Base-by-base conservation (phyloP, 2,329 filamentous ascomycete genomes). In the Teratosphaeria viscida region DNA sequence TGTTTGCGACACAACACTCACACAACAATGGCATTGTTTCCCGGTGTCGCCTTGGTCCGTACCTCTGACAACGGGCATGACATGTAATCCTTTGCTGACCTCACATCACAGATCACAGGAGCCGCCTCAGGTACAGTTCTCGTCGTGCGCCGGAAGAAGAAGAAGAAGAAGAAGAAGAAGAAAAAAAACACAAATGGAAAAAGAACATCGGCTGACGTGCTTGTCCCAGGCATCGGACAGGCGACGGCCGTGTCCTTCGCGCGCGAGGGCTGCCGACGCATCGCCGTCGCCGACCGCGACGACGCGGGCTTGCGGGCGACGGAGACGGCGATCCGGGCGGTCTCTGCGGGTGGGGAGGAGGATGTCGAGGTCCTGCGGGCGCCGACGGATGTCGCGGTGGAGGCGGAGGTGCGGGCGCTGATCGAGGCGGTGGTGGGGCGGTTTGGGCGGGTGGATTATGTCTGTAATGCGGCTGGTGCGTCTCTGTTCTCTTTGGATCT, bases 401-500 rank as follows among this genome's bases (percentile, higher is more conserved):
- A 74, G 32, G 64, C 66, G 1, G 67, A 75, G 4, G 68, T 79
- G 8, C 61, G 72, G 4, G 57, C 57, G 3, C 68, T 74, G 10
- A 67, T 79, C 56, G 67, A 69, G 3, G 63, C 56, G 4, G 67
- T 70, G 2, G 69, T 76, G 3, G 60, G 65, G 1, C 63, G 66
- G 14, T 77, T 75, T 58, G 74, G 74, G 0, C 68, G 77, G 4
- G 71, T 80, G 16, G 77, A 80, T 66, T 80, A 80, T 66, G 75
- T 74, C 19, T 73, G 77, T 39, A 79, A 80, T 66, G 74, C 71
- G 23, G 23, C 23, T 2, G 23, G 23, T 23, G 23, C 2, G 23
- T 2, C 1, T 23, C 23, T 23, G 23, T 23, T 23, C 23, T 23
- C 23, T 23, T 23, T 23, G 23, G n/a, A n/a, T n/a, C n/a, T n/a